Evolutionary conservation across 371 early-diverging fungal species (phyloP).

Genomic region (Saksenaea vasiformis): DNA sequence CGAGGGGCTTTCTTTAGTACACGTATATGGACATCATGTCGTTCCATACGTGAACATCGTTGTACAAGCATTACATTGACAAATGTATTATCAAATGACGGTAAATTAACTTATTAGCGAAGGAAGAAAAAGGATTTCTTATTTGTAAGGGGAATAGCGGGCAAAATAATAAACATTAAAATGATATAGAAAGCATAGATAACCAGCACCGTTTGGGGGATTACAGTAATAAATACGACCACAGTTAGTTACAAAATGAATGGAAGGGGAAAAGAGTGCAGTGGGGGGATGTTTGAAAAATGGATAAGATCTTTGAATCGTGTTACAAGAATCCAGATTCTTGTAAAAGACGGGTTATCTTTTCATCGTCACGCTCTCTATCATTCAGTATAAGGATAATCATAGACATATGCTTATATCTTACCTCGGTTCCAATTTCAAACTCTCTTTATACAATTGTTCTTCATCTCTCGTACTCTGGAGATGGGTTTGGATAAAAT

Average conservation of each 20-base stretch:
- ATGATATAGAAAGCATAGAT: not conserved
- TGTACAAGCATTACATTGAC: no score
- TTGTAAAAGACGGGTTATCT: slow-evolving; percentile 80
- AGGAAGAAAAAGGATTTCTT: not conserved
- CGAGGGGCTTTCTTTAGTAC: no score
- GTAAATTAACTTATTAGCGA: no score
- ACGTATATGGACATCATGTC: no score
- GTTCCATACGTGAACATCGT: no score
- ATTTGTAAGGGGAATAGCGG: not conserved
- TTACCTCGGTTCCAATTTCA: slow-evolving; percentile 82
- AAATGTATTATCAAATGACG: no score
- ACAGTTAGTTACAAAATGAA: slow-evolving; percentile 7
- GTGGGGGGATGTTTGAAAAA: not conserved
- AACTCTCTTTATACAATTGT: slow-evolving; percentile 75
- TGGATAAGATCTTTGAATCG: not conserved
- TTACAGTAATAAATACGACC: not conserved
- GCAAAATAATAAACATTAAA: not conserved
- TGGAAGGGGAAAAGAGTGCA: slow-evolving; percentile 10
- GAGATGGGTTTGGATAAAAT: slow-evolving; percentile 63
- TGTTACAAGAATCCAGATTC: slow-evolving; percentile 85
- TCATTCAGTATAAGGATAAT: not conserved
- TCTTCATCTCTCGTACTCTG: slow-evolving; percentile 55
- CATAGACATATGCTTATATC: not conserved
- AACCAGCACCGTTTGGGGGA: not conserved
- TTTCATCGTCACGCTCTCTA: slow-evolving; percentile 89